Evolutionary conservation across 768 basidiomycete genomes (phyloP), one percentile per base, ranked within the genome.

Genomic region (Psilocybe cyanescens): DNA sequence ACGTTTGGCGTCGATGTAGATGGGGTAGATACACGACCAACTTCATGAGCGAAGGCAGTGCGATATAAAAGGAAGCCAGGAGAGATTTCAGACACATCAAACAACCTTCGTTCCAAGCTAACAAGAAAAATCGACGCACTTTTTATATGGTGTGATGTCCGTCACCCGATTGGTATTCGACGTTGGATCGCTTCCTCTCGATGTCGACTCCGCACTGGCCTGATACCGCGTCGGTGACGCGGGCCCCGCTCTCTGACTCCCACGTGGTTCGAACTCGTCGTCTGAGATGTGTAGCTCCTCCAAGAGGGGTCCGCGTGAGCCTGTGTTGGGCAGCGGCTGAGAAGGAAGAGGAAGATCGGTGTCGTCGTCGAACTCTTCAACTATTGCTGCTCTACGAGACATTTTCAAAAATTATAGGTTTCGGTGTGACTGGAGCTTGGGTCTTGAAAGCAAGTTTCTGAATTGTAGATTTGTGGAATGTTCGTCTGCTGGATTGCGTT

Each of bases 11-110:
- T 99, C 97, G 59, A 99, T 86, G 75, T 98, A 98, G 70, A 98
- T 91, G 4, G 97, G 97, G 74, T 99, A 99, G 70, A 99, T 87
- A 68, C 92, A 93, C 48, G 94, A 90, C 96, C 96, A 97, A 68
- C 95, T 97, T 28, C 12, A 59, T 16, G 4, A 31, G n/a, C 37
- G 29, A 49, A 30, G n/a, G 11, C 7, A 53, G 14, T 51, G 28
- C 3, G 11, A 16, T 51, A 17, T 28, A 7, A 12, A 16, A 5
- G 5, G 14, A 30, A 12, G 24, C 24, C 24, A 24, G 24, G 24
- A 24, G 24, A 24, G 24, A 24, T 24, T 24, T 24, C 24, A 24
- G 2, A 24, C 24, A 11, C 14, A 31, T 30, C 2, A 31, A 31
- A 12, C 33, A 17, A 12, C 33, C 6, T 28, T 14, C 3, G 9